Evolutionary conservation across 106 monocot genomes (phyloP).

Genomic region (Allium sativum): DNA sequence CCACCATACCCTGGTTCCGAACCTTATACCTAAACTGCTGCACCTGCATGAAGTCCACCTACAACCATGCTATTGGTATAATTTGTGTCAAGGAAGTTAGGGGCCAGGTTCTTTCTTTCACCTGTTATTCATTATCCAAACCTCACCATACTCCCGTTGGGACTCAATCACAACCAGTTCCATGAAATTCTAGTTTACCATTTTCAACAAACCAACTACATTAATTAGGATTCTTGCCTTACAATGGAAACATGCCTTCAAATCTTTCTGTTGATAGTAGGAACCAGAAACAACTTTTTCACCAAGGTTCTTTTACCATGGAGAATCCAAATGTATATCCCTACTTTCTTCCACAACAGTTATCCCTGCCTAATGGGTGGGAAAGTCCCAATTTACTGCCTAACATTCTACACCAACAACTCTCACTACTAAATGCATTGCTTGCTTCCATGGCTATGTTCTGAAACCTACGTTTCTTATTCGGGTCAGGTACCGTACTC

Average conservation of each 20-base stretch:
- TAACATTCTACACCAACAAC: conserved; percentile 18
- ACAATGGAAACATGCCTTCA: conserved; percentile 31
- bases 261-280: conserved; percentile 16
- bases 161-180: conserved; percentile 11
- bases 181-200: conserved; percentile 24
- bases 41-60: no score
- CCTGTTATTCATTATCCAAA: conserved; percentile 14
- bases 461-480: conserved; percentile 33
- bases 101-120: no score
- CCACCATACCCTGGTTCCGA: no score
- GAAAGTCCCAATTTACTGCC: conserved; percentile 19
- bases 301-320: conserved; percentile 22
- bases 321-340: conserved; percentile 39
- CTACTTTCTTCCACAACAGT: conserved; percentile 12
- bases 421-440: conserved; percentile 18
- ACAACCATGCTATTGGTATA: no score
- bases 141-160: conserved; percentile 22
- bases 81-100: no score
- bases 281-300: conserved; percentile 29
- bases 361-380: conserved; percentile 10
- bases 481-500: conserved; percentile 24
- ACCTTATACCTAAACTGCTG: no score
- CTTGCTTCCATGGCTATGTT: conserved; percentile 44
- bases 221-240: conserved; percentile 20
- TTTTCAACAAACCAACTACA: conserved; percentile 14